Conservation (phyloP, 2,329 filamentous ascomycete species). For the Aotearoamyces nothofagi region DNA sequence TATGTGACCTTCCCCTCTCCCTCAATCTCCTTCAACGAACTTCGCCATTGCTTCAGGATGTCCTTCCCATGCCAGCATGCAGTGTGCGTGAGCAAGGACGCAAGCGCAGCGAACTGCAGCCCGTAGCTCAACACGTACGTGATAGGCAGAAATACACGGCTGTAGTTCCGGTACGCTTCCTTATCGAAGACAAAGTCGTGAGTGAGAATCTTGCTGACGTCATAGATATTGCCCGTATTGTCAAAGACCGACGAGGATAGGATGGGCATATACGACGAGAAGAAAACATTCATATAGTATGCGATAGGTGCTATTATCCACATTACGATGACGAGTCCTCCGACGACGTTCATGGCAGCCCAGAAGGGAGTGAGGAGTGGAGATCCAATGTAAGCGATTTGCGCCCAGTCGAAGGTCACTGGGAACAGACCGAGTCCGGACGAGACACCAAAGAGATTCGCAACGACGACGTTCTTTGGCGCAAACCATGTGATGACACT, state of each 20-base stretch:
- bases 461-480: conserved; percentile 70
- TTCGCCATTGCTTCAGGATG: conserved; percentile 63
- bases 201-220: conserved; percentile 69
- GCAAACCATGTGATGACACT: conserved; percentile 82
- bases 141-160: conserved; percentile 70
- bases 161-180: conserved; percentile 65
- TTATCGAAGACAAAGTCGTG: conserved; percentile 64
- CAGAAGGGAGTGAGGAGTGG: conserved; percentile 74
- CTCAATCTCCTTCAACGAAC: conserved; percentile 48
- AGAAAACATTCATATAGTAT: conserved; percentile 69
- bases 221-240: conserved; percentile 65
- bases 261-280: conserved; percentile 75
- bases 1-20: conserved; percentile 35
- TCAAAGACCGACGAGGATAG: conserved; percentile 76
- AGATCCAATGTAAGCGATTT: conserved; percentile 73
- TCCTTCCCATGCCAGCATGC: conserved; percentile 73
- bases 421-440: conserved; percentile 75
- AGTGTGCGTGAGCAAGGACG: conserved; percentile 68
- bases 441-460: conserved; percentile 75
- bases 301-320: conserved; percentile 69
- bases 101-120: conserved; percentile 70
- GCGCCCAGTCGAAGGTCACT: conserved; percentile 82
- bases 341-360: conserved; percentile 74
- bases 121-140: conserved; percentile 81
- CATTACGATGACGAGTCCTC: conserved; percentile 68